These are phyloP conservation scores for Tirmania nivea DNA, from an alignment of 495 filamentous ascomycete genomes.

Conservation along the genomic window DNA sequence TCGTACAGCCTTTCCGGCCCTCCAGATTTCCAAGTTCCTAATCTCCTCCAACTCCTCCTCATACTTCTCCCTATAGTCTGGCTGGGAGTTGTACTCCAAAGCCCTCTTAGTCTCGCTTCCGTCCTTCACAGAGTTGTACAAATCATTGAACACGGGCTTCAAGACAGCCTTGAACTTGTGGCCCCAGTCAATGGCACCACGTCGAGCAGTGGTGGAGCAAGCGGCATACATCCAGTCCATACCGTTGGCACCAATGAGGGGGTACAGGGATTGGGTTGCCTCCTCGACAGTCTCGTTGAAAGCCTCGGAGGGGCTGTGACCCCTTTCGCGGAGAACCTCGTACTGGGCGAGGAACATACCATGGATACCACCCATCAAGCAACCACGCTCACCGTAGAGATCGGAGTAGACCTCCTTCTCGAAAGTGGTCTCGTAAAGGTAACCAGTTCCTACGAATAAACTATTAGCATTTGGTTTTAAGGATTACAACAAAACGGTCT, in stretches of 20 bases:
- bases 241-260: slow-evolving; percentile 81
- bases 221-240: slow-evolving; percentile 99
- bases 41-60: slow-evolving; percentile 95
- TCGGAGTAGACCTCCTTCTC: slow-evolving; percentile 99
- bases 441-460: slow-evolving; percentile 32
- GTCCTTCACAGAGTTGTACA: slow-evolving; percentile 75
- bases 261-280: slow-evolving; percentile 93
- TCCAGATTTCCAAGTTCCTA: slow-evolving; percentile 92
- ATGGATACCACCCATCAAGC: slow-evolving; percentile 99
- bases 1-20: slow-evolving; percentile 90
- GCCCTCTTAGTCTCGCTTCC: slow-evolving; percentile 84
- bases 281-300: slow-evolving; percentile 99
- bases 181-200: slow-evolving; percentile 98
- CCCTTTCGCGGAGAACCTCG: slow-evolving; percentile 95
- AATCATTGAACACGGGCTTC: slow-evolving; percentile 93
- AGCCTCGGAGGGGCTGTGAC: slow-evolving; percentile 90
- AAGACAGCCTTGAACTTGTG: slow-evolving; percentile 80
- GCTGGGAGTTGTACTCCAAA: slow-evolving; percentile 83
- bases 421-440: slow-evolving; percentile 99
- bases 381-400: slow-evolving; percentile 97
- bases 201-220: slow-evolving; percentile 94
- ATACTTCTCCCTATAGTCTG: slow-evolving; percentile 87
- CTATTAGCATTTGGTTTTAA: too few relatives aligned
- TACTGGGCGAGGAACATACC: slow-evolving; percentile 99
- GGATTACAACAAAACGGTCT: neutral